A percentile compares a stretch with the other conserved stretches of the same genome.
Conservation (phyloP, 768 basidiomycete genomes). For the Podaxis sp. region DNA sequence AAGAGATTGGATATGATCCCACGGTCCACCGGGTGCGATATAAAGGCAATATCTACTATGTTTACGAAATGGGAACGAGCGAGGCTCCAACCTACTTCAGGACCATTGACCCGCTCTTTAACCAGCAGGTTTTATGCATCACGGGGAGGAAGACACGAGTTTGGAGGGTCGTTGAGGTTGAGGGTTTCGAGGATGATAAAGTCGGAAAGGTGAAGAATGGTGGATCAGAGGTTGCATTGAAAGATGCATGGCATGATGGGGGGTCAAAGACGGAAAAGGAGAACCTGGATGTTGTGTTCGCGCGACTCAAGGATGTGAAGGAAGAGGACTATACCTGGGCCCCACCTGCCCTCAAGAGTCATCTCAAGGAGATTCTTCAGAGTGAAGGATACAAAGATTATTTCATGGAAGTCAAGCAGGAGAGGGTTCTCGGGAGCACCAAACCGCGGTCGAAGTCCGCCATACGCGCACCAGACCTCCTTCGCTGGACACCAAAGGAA, state of each 20-base stretch:
- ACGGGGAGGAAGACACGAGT: conserved; percentile 12
- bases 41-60: not conserved
- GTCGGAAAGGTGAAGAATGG: no score
- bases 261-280: no score
- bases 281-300: no score
- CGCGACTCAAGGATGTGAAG: conserved; percentile 5
- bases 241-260: no score
- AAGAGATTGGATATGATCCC: conserved; percentile 13
- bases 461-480: not conserved
- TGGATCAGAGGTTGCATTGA: conserved; percentile 10
- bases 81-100: not conserved
- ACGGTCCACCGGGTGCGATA: not conserved
- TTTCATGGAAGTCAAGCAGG: not conserved
- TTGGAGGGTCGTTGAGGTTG: no score
- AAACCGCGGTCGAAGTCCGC: not conserved
- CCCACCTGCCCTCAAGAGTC: not conserved
- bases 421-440: not conserved
- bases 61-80: conserved; percentile 4
- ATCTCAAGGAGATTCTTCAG: not conserved
- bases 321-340: not conserved
- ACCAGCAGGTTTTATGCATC: not conserved
- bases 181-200: no score
- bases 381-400: not conserved
- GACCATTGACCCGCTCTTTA: not conserved
- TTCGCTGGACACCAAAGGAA: not conserved